Evolutionary conservation across 148 eudicot genomes (phyloP), one percentile per base, ranked within the genome.

Genomic region (Salicornia ramosissima): DNA sequence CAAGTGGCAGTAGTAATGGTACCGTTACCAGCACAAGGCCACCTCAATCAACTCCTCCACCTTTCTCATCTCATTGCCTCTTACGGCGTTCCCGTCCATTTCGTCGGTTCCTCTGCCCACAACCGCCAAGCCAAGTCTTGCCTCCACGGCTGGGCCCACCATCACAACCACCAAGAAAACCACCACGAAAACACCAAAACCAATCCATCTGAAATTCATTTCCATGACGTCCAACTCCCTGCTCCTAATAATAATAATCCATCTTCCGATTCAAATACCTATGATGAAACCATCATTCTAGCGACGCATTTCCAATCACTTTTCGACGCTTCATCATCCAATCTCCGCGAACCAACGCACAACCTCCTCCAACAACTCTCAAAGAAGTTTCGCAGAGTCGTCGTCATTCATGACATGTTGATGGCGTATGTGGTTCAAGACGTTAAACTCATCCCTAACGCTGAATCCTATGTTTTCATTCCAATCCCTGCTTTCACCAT

Each of bases 31-130:
- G 68, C 77, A 6, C 89, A 87, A 69, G 82, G 92, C 76, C 92
- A 87, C 61, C 82, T 87, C 26, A 85, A 87, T 74, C 92, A 83
- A 62, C 88, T 85, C 63, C 88, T 85, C 72, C 91, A 85, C 31
- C 83, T 87, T 73, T 78, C 85, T 13, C 78, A 74, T 55, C 72
- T 83, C 63, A 72, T 85, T 42, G 28, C 84, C 71, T 39, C 86
- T 65, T 65, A 79, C 79, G n/a, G 68, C 33, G 62, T 87, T 18
- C 79, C 84, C 9, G 75, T 83, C 67, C 87, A 83, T 66, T 87
- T 73, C 62, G 83, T 75, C 30, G 18, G 77, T 15, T 67, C 83
- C 60, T 2, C 79, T 61, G 51, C 65, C 64, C 85, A 82, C 64
- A 70, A 25, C 74, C 78, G 75, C 54, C 89, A 85, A 69, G 87